Evolutionary conservation across 2,329 filamentous ascomycete genomes (phyloP), one percentile per base, ranked within the genome.

Genomic region (Huntiella savannae): DNA sequence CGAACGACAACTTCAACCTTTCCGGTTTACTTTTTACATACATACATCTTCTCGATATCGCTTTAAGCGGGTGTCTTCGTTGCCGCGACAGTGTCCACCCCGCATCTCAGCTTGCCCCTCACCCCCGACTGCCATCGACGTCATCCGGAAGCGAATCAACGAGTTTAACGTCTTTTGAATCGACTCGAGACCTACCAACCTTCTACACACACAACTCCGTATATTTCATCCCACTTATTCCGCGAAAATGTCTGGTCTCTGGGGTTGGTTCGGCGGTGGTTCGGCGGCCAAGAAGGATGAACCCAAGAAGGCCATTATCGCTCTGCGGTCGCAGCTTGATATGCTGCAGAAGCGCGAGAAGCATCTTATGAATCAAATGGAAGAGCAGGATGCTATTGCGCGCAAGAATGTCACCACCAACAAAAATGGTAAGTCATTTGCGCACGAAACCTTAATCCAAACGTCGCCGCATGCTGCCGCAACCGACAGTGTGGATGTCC

Each of bases 301-400:
- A 50, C 85, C 91, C 49, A 98, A 98, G 73, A 91, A 94, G 69
- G 91, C 91, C 55, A 98, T 98, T 57, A 70, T 98, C 48, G 75
- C 75, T 50, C 68, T 98, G 58, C 77, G 91, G 55, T 74, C 80
- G 58, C 88, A 95, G 67, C 72, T 96, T 39, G 88, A 95, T 56
- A 96, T 96, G 87, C 72, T 98, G 59, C 85, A 92, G 66, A 98
- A 98, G 73, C 75, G 88, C 50, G 87, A 96, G 69, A 82, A 76
- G 62, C 85, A 96, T 60, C 65, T 96, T 51, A 81, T 91, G 63
- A 82, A 73, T 52, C 86, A 93, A 68, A 94, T 96, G 68, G 79
- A 85, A 19, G 86, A 96, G 62, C 87, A 96, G 62, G 85, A 94
- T 57, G 73, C 72, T 34, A 73, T 92, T 54, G 91, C 91, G 39